A percentile compares a stretch with the other conserved stretches of the same genome.
Evolutionary conservation across 164 flowering plant genomes (phyloP).

Genomic region (Tetrastigma voinierianum): DNA sequence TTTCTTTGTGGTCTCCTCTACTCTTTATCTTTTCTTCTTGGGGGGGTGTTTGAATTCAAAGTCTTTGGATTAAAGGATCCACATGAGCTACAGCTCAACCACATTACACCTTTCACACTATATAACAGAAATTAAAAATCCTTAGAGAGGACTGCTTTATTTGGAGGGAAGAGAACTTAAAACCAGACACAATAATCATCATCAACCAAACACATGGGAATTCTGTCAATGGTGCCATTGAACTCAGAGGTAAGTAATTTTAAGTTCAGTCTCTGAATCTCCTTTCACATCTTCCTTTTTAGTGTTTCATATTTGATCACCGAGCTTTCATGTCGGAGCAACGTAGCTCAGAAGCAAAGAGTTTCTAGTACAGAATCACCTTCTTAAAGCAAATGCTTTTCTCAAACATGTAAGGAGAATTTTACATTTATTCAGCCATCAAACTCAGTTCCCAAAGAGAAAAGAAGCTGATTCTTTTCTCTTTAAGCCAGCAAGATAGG

Average conservation of each 20-base stretch:
- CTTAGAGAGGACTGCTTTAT: neutral
- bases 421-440: neutral
- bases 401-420: neutral
- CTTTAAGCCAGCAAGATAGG: conserved; percentile 4
- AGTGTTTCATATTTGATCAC: neutral
- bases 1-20: neutral
- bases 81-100: too few species aligned
- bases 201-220: neutral
- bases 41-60: too few species aligned
- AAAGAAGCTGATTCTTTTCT: neutral
- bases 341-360: neutral
- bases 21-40: neutral
- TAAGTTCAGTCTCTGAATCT: neutral
- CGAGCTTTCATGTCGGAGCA: neutral
- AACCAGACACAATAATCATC: conserved; percentile 6
- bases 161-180: conserved; percentile 3
- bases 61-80: too few species aligned
- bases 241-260: conserved; percentile 11
- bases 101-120: neutral
- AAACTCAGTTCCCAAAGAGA: conserved; percentile 3
- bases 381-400: neutral
- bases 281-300: neutral
- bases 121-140: neutral
- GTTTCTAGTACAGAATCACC: neutral
- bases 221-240: neutral